phyloP scores from a whole-genome alignment of 148 eudicot species.

The Diospyros kaki region DNA sequence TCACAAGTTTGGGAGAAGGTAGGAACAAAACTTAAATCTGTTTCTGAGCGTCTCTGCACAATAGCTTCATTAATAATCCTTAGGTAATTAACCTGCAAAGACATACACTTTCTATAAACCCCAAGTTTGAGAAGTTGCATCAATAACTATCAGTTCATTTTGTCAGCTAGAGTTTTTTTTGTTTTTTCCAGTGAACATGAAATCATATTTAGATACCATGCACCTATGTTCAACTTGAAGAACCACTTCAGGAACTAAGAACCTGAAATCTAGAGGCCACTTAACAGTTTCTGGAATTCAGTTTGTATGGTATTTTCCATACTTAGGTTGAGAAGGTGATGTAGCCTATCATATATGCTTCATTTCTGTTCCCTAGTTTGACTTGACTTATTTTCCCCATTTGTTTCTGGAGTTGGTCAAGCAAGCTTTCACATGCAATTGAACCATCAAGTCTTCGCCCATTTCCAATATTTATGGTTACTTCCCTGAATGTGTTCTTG shows the following conservation, averaged over 20 bases:
- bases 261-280: not conserved
- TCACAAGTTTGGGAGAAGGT: slow-evolving; percentile 96
- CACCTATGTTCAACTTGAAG: not conserved
- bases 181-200: not conserved
- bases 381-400: not conserved
- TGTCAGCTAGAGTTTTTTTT: not conserved
- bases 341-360: not conserved
- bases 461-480: not conserved
- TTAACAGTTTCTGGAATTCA: no score
- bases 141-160: not conserved
- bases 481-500: not conserved
- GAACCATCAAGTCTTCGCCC: not conserved
- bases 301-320: no score
- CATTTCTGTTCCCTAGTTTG: not conserved
- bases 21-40: slow-evolving; percentile 1
- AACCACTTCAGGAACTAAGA: not conserved
- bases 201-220: no score
- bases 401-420: not conserved
- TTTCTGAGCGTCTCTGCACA: not conserved
- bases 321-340: no score
- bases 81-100: not conserved
- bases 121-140: not conserved
- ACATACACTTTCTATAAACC: not conserved
- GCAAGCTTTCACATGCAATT: not conserved
- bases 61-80: not conserved